Conservation (phyloP, 768 basidiomycete species). For the Collybia sp. region DNA sequence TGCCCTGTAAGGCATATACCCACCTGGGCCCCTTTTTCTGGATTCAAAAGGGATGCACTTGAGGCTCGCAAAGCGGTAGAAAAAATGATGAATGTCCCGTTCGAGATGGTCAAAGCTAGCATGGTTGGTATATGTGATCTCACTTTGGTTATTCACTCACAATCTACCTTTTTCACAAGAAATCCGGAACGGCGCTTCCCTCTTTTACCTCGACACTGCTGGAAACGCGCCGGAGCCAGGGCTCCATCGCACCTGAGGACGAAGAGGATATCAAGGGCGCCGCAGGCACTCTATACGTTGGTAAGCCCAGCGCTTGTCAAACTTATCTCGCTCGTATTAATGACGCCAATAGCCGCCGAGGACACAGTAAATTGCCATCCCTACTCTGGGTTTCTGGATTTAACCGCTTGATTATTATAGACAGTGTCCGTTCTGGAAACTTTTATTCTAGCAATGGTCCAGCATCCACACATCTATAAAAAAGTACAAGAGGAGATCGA, state of each 20-base stretch:
- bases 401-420: slow-evolving; percentile 24
- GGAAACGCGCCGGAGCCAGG: slow-evolving; percentile 29
- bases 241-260: slow-evolving; percentile 31
- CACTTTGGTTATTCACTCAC: not conserved
- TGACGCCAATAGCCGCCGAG: slow-evolving; percentile 27
- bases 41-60: slow-evolving; percentile 40
- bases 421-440: slow-evolving; percentile 44
- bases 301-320: slow-evolving; percentile 20
- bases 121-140: slow-evolving; percentile 29
- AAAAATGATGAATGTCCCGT: slow-evolving; percentile 46
- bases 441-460: slow-evolving; percentile 51
- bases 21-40: slow-evolving; percentile 43
- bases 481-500: slow-evolving; percentile 52
- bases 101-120: slow-evolving; percentile 41
- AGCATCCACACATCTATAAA: slow-evolving; percentile 43
- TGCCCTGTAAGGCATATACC: slow-evolving; percentile 34
- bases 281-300: slow-evolving; percentile 48
- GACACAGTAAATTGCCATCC: slow-evolving; percentile 25
- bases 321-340: not conserved
- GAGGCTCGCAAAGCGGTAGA: slow-evolving; percentile 38
- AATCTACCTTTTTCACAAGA: slow-evolving; percentile 20
- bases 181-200: slow-evolving; percentile 34
- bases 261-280: slow-evolving; percentile 53
- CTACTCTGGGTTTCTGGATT: not conserved
- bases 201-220: slow-evolving; percentile 43